phyloP scores from a whole-genome alignment of 768 basidiomycete species.

The Pleurotus sapidus region DNA sequence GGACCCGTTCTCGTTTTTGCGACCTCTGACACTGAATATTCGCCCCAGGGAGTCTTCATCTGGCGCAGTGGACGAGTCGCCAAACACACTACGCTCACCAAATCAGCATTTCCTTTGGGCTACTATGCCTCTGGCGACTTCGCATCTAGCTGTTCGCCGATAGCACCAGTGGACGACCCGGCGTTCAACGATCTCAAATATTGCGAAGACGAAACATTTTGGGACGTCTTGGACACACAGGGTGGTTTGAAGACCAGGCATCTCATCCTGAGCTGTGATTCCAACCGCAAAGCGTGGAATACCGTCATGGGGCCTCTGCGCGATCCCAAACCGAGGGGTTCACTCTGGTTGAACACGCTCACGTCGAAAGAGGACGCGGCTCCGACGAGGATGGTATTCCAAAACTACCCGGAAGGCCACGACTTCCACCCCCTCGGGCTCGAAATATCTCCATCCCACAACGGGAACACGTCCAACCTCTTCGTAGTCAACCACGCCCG shows the following conservation, averaged over 20 bases:
- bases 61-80: slow-evolving; percentile 43
- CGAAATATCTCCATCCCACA: slow-evolving; percentile 50
- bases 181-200: slow-evolving; percentile 36
- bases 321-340: slow-evolving; percentile 55
- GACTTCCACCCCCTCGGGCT: slow-evolving; percentile 75
- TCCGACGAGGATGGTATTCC: slow-evolving; percentile 40
- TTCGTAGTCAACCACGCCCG: slow-evolving; percentile 73
- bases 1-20: too few species aligned
- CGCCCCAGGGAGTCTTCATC: slow-evolving; percentile 34
- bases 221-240: slow-evolving; percentile 48
- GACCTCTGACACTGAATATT: too few species aligned
- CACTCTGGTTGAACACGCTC: slow-evolving; percentile 55
- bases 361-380: slow-evolving; percentile 13
- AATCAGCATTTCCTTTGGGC: slow-evolving; percentile 42
- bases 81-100: slow-evolving; percentile 37
- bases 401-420: slow-evolving; percentile 51
- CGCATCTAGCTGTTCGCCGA: slow-evolving; percentile 38
- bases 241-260: slow-evolving; percentile 40
- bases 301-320: slow-evolving; percentile 68
- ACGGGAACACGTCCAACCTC: slow-evolving; percentile 49
- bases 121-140: slow-evolving; percentile 53
- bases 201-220: slow-evolving; percentile 68
- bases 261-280: slow-evolving; percentile 52
- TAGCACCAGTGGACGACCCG: slow-evolving; percentile 28
- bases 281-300: slow-evolving; percentile 61